Evolutionary conservation across 2,329 filamentous ascomycete species (phyloP).

Genomic region (Xylariaceae sp.): DNA sequence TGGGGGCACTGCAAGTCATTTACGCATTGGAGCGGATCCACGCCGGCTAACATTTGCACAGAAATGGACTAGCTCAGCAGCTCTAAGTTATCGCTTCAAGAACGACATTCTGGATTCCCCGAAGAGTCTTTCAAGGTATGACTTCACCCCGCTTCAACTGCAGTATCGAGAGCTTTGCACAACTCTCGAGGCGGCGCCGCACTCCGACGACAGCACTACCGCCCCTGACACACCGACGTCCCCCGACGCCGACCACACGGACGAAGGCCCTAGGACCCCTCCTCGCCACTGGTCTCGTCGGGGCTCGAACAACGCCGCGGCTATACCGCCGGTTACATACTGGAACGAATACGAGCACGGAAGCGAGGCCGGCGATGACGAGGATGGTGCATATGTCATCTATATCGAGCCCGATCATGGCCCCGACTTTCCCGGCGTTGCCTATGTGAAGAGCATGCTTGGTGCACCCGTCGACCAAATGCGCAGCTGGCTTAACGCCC

Average conservation of each 20-base stretch:
- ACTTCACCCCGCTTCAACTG: conserved; percentile 50
- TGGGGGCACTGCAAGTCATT: conserved; percentile 1
- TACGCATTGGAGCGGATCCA: conserved; percentile 3
- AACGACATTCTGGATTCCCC: conserved; percentile 59
- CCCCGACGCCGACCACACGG: not conserved
- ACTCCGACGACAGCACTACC: conserved; percentile 23
- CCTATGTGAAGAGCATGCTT: conserved; percentile 51
- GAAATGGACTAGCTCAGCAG: conserved; percentile 75
- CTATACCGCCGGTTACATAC: conserved; percentile 40
- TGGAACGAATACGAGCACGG: conserved; percentile 88
- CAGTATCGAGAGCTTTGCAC: conserved; percentile 47
- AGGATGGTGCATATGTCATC: conserved; percentile 62
- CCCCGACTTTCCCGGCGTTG: conserved; percentile 56
- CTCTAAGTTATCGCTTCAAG: conserved; percentile 60
- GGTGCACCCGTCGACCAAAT: conserved; percentile 46
- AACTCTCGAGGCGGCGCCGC: conserved; percentile 42
- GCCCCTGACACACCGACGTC: conserved; percentile 10
- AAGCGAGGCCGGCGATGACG: conserved; percentile 53
- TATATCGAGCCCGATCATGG: conserved; percentile 66
- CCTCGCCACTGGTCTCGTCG: conserved; percentile 1
- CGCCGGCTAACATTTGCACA: conserved; percentile 31
- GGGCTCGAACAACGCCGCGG: conserved; percentile 16
- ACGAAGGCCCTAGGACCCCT: conserved; percentile 14
- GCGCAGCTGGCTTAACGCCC: conserved; percentile 42
- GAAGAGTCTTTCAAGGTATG: conserved; percentile 65